phyloP scores from a whole-genome alignment of 176 grass and related monocot species.

The Puccinellia tenuiflora region DNA sequence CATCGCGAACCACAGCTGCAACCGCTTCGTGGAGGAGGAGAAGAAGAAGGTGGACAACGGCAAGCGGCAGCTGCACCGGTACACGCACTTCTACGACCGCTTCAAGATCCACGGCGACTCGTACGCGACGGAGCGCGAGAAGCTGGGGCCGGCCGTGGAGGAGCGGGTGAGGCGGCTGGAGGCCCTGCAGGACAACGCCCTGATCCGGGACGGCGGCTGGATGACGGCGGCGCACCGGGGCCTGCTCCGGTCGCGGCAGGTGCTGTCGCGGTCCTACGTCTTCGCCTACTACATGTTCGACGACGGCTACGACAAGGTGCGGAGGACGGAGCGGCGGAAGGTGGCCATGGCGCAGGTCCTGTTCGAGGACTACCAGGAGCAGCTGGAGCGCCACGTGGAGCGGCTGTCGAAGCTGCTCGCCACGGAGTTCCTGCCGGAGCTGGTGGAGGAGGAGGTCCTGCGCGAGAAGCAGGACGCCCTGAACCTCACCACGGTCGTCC shows the following conservation, averaged over 20 bases:
- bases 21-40: constrained; percentile 17
- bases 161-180: neutral
- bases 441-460: neutral
- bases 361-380: constrained; percentile 47
- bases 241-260: constrained; percentile 27
- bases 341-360: constrained; percentile 25
- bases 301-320: constrained; percentile 7
- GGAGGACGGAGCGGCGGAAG: neutral
- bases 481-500: constrained; percentile 16
- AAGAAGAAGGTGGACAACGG: constrained; percentile 22
- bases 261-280: constrained; percentile 35
- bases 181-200: neutral
- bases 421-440: neutral
- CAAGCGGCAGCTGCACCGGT: constrained; percentile 1
- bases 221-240: neutral
- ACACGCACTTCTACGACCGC: constrained; percentile 40
- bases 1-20: constrained; percentile 36
- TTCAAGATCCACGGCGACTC: constrained; percentile 27
- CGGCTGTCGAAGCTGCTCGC: constrained; percentile 22
- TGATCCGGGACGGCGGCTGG: neutral
- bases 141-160: neutral
- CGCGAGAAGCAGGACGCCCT: neutral
- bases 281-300: constrained; percentile 66
- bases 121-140: constrained; percentile 4
- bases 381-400: constrained; percentile 31